phyloP scores from a whole-genome alignment of 371 early-diverging fungal species.

The Umbelopsis sp. region DNA sequence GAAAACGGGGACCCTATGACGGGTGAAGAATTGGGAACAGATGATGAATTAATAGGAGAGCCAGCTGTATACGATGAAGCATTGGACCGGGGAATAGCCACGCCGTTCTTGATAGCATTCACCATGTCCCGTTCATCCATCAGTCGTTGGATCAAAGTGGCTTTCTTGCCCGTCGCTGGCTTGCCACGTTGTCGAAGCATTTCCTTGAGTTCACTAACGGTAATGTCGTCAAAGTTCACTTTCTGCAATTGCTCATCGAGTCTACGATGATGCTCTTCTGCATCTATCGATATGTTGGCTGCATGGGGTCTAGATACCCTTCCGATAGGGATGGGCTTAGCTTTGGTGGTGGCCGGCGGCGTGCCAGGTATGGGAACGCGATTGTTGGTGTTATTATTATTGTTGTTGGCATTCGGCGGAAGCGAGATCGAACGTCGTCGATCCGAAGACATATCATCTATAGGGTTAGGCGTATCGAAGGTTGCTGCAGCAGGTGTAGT shows the following conservation, averaged over 20 bases:
- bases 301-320: constrained; percentile 11
- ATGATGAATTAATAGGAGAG: constrained; percentile 23
- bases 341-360: constrained; percentile 8
- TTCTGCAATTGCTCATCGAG: constrained; percentile 61
- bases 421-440: constrained; percentile 18
- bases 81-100: constrained; percentile 26
- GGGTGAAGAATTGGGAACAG: constrained; percentile 27
- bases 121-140: constrained; percentile 33
- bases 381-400: not conserved
- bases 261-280: constrained; percentile 52
- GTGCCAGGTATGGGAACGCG: constrained; percentile 17
- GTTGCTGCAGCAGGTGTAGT: not conserved
- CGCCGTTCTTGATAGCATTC: constrained; percentile 26
- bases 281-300: constrained; percentile 30
- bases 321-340: constrained; percentile 33
- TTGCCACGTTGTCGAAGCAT: constrained; percentile 54
- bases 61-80: constrained; percentile 22
- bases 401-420: constrained; percentile 1
- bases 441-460: not conserved
- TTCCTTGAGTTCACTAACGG: constrained; percentile 73
- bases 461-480: not conserved
- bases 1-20: constrained; percentile 23
- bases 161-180: constrained; percentile 62
- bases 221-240: constrained; percentile 68
- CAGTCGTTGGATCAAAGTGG: constrained; percentile 30